Percentiles rank a stretch among this genome's conserved stretches.
Conservation (phyloP, 2,329 filamentous ascomycete species). For the Akanthomyces uredinophilus region DNA sequence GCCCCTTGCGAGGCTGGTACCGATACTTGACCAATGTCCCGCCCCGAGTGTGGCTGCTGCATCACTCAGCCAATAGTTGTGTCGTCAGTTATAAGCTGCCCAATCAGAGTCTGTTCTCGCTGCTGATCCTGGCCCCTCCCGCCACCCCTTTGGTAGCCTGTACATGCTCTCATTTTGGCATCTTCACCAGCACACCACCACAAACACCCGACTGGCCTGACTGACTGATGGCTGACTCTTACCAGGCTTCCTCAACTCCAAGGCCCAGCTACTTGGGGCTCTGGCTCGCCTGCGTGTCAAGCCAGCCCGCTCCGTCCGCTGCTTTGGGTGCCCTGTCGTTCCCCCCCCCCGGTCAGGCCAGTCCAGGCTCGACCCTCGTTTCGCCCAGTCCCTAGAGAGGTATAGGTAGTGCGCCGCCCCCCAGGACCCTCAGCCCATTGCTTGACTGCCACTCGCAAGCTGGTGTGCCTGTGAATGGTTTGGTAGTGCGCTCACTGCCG, state of each 20-base stretch:
- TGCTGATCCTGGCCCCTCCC: not conserved
- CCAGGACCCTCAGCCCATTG: not conserved
- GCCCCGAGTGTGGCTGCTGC: not conserved
- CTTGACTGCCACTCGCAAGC: not conserved
- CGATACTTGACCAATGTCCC: not conserved
- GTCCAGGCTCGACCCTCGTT: not conserved
- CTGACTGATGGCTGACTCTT: not conserved
- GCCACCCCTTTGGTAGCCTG: not conserved
- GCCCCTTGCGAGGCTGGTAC: not conserved
- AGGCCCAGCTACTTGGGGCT: too few relatives aligned
- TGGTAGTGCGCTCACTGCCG: not conserved
- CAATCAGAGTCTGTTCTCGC: not conserved
- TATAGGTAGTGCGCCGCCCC: not conserved
- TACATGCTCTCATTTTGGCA: too few relatives aligned
- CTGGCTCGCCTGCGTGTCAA: not conserved
- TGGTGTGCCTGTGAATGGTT: not conserved
- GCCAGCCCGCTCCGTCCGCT: not conserved
- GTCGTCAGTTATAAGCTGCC: not conserved
- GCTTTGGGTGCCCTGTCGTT: not conserved
- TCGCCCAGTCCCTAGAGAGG: too few relatives aligned
- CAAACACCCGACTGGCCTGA: not conserved
- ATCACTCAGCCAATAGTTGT: not conserved
- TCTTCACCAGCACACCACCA: not conserved
- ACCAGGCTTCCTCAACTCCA: too few relatives aligned
- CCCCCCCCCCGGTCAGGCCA: not conserved